Conservation (phyloP, 768 basidiomycete species). For the Suillus tomentosus region DNA sequence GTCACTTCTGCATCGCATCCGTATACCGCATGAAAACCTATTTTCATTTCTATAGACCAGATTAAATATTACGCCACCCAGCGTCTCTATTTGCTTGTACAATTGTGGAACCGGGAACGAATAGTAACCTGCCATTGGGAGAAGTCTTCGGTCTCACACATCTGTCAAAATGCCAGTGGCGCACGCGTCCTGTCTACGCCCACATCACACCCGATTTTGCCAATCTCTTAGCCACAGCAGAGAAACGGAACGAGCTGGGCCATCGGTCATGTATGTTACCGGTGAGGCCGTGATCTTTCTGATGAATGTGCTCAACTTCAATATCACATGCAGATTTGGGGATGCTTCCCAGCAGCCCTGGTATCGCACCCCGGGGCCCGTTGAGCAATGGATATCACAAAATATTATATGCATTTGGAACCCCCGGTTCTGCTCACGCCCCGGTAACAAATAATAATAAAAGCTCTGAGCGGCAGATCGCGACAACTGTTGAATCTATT, state of each 20-base stretch:
- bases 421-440: no score
- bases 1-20: background rate
- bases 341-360: background rate
- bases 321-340: background rate
- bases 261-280: background rate
- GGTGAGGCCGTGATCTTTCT: background rate
- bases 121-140: background rate
- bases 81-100: background rate
- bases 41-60: background rate
- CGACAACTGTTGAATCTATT: background rate
- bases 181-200: background rate
- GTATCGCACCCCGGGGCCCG: no score
- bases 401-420: no score
- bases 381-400: background rate
- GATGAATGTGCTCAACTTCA: background rate
- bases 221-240: background rate
- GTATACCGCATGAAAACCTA: background rate
- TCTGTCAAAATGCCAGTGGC: constrained; percentile 6
- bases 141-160: background rate
- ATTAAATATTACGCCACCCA: background rate
- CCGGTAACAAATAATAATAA: no score
- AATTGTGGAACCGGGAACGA: background rate
- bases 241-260: background rate
- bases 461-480: background rate
- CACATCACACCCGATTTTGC: background rate